Base-by-base conservation (phyloP, 2,329 filamentous ascomycete species). In the Diaporthe nobilis region DNA sequence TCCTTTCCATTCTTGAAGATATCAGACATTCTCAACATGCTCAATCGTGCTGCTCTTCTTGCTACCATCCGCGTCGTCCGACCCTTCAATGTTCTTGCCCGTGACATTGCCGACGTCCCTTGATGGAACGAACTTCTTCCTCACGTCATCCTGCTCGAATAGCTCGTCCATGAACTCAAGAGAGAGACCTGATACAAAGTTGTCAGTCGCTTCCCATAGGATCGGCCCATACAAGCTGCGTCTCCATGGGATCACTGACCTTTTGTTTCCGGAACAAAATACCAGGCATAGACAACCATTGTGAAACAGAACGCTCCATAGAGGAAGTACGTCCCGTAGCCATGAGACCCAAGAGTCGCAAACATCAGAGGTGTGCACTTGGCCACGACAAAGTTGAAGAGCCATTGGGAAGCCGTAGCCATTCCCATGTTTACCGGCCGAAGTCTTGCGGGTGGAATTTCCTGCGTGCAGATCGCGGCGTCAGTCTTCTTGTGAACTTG, bases 331-430 rank as follows among this genome's bases (percentile, higher is more conserved):
- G 51, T 55, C 12, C 51, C 51, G 25, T 55, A 55, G 51, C 51
- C 51, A 2, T 55, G n/a, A 28, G 51, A 25, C 25, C 51, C 51
- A 20, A 72, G 75, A 1, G 76, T 77, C 84, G 87, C 86, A 77
- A 93, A 85, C 91, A 93, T 92, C 51, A 87, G 87, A 0, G 90
- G 90, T 0, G 90, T 90, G 31, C 89, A 89, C 37, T 90, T 84
- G 7, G 91, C 90, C 28, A 93, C 90, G 2, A 91, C 90, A 55
- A 93, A 88, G 78, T 93, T 92, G 81, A 92, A 92, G 1, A 92
- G 80, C 90, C 90, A 92, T 79, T 92, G 90, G 1, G 89, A 91
- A 2, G 90, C 89, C 0, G 91, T 90, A 0, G 89, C 91, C 58
- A 92, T 85, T 1, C 90, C 86, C 12, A 93, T 90, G 77, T 92